A percentile compares a stretch with the other conserved stretches of the same genome.
These are phyloP conservation scores for Ascocoryne sarcoides DNA, from an alignment of 2,329 filamentous ascomycete genomes.

Conservation along the genomic window DNA sequence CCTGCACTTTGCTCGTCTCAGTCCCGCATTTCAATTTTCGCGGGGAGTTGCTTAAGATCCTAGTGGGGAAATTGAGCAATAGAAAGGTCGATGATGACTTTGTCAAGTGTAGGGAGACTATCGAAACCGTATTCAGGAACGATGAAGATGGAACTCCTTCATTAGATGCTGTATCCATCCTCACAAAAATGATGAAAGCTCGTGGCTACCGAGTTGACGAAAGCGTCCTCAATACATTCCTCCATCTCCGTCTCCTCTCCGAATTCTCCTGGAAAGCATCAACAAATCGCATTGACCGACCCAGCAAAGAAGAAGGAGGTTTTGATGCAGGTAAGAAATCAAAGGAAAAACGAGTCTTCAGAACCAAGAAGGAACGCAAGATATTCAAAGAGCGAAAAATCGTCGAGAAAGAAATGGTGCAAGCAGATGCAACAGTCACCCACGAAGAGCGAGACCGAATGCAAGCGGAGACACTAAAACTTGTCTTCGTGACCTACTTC, in stretches of 20 bases:
- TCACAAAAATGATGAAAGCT: conserved; percentile 93
- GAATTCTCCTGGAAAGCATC: conserved; percentile 84
- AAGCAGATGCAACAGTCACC: conserved; percentile 82
- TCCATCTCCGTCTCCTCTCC: conserved; percentile 78
- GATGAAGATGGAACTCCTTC: conserved; percentile 88
- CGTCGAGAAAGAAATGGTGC: conserved; percentile 85
- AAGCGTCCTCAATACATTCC: conserved; percentile 79
- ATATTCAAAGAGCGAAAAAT: conserved; percentile 74
- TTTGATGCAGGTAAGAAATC: conserved; percentile 45
- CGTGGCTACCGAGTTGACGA: conserved; percentile 78
- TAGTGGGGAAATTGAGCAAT: conserved; percentile 74
- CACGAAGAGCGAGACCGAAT: conserved; percentile 90
- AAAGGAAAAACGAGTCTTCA: conserved; percentile 73
- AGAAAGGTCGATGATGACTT: conserved; percentile 67
- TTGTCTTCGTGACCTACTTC: conserved; percentile 94
- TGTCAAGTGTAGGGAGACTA: conserved; percentile 63
- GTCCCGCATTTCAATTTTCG: conserved; percentile 98
- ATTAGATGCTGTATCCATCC: conserved; percentile 72
- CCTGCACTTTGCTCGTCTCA: conserved; percentile 67
- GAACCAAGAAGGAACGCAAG: conserved; percentile 84
- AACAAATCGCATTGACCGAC: conserved; percentile 60
- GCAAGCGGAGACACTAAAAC: conserved; percentile 90
- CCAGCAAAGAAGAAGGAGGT: conserved; percentile 35
- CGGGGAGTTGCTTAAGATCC: conserved; percentile 73
- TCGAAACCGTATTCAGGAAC: conserved; percentile 74